phyloP scores from a whole-genome alignment of 768 basidiomycete genomes.

The Pulveroboletus sp. region DNA sequence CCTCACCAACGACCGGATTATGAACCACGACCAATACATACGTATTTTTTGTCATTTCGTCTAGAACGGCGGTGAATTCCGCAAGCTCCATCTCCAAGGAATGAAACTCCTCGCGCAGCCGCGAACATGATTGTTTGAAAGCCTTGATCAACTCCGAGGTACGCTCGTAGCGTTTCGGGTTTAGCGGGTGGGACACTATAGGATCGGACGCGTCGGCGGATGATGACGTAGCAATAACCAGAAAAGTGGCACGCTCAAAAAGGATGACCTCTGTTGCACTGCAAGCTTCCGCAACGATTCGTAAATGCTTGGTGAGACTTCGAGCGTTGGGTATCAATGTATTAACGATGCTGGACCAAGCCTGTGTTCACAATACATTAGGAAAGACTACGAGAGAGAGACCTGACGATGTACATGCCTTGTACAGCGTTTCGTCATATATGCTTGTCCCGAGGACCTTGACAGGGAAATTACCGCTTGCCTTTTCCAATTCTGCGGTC shows the following conservation, averaged over 20 bases:
- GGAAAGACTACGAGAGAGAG: constrained; percentile 5
- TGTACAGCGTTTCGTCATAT: constrained; percentile 96
- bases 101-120: constrained; percentile 80
- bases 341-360: constrained; percentile 97
- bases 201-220: constrained; percentile 37
- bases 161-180: constrained; percentile 76
- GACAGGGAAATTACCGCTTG: constrained; percentile 56
- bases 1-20: constrained; percentile 80
- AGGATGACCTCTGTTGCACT: constrained; percentile 92
- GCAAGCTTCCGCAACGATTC: constrained; percentile 82
- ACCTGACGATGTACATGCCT: constrained; percentile 42
- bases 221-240: constrained; percentile 88
- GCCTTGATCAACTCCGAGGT: constrained; percentile 93
- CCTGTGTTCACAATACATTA: constrained; percentile 46
- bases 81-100: constrained; percentile 83
- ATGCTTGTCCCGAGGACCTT: constrained; percentile 93
- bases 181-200: constrained; percentile 44
- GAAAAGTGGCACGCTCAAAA: constrained; percentile 96
- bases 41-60: constrained; percentile 90
- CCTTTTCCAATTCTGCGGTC: constrained; percentile 67
- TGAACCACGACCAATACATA: constrained; percentile 90
- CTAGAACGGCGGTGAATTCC: constrained; percentile 86
- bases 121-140: constrained; percentile 90
- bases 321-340: constrained; percentile 93
- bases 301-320: constrained; percentile 84